Evolutionary conservation across 225 moss, liverwort and hornwort genomes (phyloP), one percentile per base, ranked within the genome.

Genomic region (Climacium dendroides): DNA sequence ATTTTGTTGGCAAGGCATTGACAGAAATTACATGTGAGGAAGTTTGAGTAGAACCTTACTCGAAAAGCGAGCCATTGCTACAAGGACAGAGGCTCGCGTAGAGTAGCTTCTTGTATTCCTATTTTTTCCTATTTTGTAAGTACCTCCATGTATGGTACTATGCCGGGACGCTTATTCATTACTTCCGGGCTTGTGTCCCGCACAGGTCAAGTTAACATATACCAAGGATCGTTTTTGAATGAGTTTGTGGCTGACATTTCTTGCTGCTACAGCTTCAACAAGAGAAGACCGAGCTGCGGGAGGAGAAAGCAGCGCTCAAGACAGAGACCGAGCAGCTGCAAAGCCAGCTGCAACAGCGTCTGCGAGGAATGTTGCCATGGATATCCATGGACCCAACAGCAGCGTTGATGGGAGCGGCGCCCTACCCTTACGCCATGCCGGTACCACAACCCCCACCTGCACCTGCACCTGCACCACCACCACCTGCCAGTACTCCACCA

Each of bases 271-370:
- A 98, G 98, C 91, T 98, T 79, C 90, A 91, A 72, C 96, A 94
- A 90, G 98, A 99, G 86, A 99, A 99, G 87, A 94, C 91, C 18
- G 98, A 99, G 89, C 96, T 99, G 64, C 95, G 98, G 59, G 98
- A 97, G 85, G 98, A 99, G 71, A 97, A 96, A 85, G 94, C 97
- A 65, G 86, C 91, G 29, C 91, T 99, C 41, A 97, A 99, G 89
- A 91, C 88, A 15, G 97, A 99, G 91, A 96, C 98, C 24, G 98
- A 99, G 85, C 93, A 94, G 54, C 88, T 98, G 69, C 98, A 98
- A 80, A 90, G 35, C 53, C 97, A 97, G 84, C 89, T 99, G 74
- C 97, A 97, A 65, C 97, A 99, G 81, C 94, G 97, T 55, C 85
- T 99, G 35, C 95, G 94, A 32, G 92, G 96, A 35, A 91, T 99